phyloP scores from a whole-genome alignment of 331 rosid genomes.

The Acacia pycnantha region DNA sequence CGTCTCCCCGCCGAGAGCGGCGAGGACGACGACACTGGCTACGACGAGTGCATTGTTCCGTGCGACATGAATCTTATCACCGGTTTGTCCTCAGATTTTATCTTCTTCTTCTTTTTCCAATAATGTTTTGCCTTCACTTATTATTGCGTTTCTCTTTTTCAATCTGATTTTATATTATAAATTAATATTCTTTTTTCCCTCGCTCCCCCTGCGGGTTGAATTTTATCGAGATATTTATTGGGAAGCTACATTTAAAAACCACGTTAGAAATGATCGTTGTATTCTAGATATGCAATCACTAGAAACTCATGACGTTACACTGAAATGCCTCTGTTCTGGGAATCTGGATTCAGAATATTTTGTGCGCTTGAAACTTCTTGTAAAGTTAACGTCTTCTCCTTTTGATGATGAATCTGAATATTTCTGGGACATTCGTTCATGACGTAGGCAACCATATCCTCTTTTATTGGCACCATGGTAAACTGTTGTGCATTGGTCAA shows the following conservation, averaged over 20 bases:
- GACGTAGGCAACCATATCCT: not conserved
- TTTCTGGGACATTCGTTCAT: not conserved
- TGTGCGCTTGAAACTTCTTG: not conserved
- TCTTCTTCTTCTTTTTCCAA: not conserved
- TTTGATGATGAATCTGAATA: not conserved
- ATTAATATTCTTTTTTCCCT: not conserved
- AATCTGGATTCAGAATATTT: not conserved
- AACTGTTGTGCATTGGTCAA: not conserved
- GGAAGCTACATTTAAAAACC: not conserved
- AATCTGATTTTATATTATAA: not conserved
- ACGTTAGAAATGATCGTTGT: not conserved
- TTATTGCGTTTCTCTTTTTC: not conserved
- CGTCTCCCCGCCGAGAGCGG: conserved; percentile 85
- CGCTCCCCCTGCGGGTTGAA: not conserved
- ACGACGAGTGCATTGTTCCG: conserved; percentile 90
- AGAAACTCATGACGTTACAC: not conserved
- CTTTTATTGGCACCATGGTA: not conserved
- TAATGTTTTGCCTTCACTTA: not conserved
- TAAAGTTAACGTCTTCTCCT: not conserved
- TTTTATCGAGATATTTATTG: not conserved
- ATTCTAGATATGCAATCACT: not conserved
- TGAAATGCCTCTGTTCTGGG: not conserved
- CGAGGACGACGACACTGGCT: conserved; percentile 80
- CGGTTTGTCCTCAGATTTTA: conserved; percentile 34
- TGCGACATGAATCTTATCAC: conserved; percentile 89